Base-by-base conservation (phyloP, 176 grass and related monocot species). In the Musa schizocarpa region DNA sequence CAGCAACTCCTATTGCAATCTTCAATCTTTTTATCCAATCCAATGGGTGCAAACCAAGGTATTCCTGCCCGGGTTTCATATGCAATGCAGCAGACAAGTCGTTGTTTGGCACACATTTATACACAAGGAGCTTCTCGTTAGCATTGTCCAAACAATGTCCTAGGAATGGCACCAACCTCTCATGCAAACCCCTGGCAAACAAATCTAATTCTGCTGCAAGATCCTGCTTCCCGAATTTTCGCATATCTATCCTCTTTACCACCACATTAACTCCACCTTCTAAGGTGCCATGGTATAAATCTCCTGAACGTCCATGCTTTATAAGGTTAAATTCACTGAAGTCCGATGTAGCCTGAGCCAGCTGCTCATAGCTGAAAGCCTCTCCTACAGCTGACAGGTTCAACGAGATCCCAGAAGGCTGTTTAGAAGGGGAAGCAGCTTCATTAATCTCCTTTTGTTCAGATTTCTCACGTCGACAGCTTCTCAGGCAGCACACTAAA, bases 11-110 rank as follows among this genome's bases (percentile, higher is more conserved):
- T 59, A 84, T 99, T 43, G 96, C 96, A 80, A 99, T 95, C 85
- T 99, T 99, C 63, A 99, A 73, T 68, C 96, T 99, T 85, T 99
- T 94, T 77, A 99, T 92, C 96, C 96, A 99, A 86, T 99, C 96
- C 77, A 99, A 85, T 59, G 96, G 89, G 81, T 89, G 96, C 82
- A 94, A 52, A 22, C 87, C 90, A 57, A 89, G 89, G 17, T 96
- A 88, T 86, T 94, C 86, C 13, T 75, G 69, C 75, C 79, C 79
- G 50, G 71, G 78, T 70, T 92, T 95, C 73, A 82, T 81, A 66
- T 95, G 88, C 83, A 94, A 74, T n/a, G 92, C 76, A 73, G 65
- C 84, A 49, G 78, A 86, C 75, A 99, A 69, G 65, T 95, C 86
- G 2, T 91, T 88, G 1, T 95, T 99, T 2, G 80, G 88, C 8